Conservation (phyloP, 2,329 filamentous ascomycete genomes). For the Curvularia verruculosa region DNA sequence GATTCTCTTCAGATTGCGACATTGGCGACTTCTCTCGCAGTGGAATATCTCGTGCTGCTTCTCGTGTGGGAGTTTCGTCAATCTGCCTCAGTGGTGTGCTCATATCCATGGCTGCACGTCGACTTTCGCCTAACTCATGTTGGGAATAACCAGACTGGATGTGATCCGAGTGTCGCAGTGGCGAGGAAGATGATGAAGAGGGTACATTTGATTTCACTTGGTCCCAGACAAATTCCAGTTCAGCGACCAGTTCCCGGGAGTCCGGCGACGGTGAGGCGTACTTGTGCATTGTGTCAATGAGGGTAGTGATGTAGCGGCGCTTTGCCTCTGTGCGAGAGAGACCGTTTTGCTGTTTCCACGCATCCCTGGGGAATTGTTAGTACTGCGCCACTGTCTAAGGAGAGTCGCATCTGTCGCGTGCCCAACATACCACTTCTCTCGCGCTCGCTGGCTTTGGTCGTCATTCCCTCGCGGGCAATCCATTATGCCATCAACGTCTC, state of each 20-base stretch:
- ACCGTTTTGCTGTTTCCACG: slow-evolving; percentile 88
- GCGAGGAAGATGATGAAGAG: slow-evolving; percentile 61
- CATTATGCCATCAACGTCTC: slow-evolving; percentile 94
- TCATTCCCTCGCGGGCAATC: slow-evolving; percentile 69
- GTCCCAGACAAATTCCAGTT: slow-evolving; percentile 99
- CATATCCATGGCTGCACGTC: slow-evolving; percentile 37
- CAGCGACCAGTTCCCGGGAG: slow-evolving; percentile 83
- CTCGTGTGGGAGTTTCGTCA: neutral
- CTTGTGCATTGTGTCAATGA: slow-evolving; percentile 96
- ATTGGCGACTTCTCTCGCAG: slow-evolving; percentile 77
- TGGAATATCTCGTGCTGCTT: slow-evolving; percentile 12
- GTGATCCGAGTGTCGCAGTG: slow-evolving; percentile 46
- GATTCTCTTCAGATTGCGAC: slow-evolving; percentile 71
- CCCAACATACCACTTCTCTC: slow-evolving; percentile 73
- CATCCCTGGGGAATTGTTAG: slow-evolving; percentile 65
- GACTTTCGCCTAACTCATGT: slow-evolving; percentile 51
- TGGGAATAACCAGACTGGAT: slow-evolving; percentile 35
- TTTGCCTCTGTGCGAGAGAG: slow-evolving; percentile 91
- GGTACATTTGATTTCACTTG: slow-evolving; percentile 87
- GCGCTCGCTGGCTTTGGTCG: slow-evolving; percentile 60
- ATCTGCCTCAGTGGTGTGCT: slow-evolving; percentile 17
- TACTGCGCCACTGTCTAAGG: neutral
- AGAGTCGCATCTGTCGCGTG: slow-evolving; percentile 38
- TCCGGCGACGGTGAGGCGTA: slow-evolving; percentile 87
- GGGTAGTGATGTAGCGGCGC: slow-evolving; percentile 86